A percentile compares a stretch with the other conserved stretches of the same genome.
phyloP scores from a whole-genome alignment of 2,329 filamentous ascomycete species.

The Paecilomyces sp. region DNA sequence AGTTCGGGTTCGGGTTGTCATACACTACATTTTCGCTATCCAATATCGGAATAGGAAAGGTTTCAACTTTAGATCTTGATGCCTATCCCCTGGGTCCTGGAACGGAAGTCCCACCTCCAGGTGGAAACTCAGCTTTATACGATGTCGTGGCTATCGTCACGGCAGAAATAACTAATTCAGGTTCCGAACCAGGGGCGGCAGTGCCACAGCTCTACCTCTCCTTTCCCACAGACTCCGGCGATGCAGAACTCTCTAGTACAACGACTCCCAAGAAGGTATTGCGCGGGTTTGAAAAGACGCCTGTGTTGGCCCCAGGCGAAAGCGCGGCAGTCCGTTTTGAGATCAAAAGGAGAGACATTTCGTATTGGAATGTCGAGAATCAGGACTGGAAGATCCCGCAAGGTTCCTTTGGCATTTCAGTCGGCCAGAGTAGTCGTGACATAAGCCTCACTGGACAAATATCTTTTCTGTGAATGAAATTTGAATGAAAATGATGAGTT shows the following conservation, averaged over 20 bases:
- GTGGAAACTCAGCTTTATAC: conserved; percentile 53
- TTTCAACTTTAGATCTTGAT: not conserved
- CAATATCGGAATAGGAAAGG: conserved; percentile 1
- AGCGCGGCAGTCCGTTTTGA: conserved; percentile 37
- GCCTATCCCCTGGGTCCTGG: conserved; percentile 1
- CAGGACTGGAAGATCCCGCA: conserved; percentile 27
- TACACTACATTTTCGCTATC: conserved; percentile 7
- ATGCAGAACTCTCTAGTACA: not conserved
- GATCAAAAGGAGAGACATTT: conserved; percentile 33
- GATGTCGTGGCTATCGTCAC: conserved; percentile 43
- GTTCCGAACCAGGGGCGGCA: conserved; percentile 39
- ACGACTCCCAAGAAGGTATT: conserved; percentile 31
- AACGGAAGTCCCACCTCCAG: conserved; percentile 21
- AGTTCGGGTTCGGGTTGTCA: conserved; percentile 50
- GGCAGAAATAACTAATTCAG: conserved; percentile 46
- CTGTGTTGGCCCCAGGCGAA: conserved; percentile 33
- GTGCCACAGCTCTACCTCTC: conserved; percentile 52
- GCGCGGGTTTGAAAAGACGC: conserved; percentile 47
- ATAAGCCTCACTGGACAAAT: conserved; percentile 12
- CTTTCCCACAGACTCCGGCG: conserved; percentile 21
- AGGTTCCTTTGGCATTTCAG: conserved; percentile 15
- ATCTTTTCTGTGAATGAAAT: not conserved
- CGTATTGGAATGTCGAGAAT: conserved; percentile 26
- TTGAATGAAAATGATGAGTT: not conserved
- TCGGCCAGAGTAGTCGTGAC: conserved; percentile 19